Conservation (phyloP, 768 basidiomycete species). For the Suillus lakei region DNA sequence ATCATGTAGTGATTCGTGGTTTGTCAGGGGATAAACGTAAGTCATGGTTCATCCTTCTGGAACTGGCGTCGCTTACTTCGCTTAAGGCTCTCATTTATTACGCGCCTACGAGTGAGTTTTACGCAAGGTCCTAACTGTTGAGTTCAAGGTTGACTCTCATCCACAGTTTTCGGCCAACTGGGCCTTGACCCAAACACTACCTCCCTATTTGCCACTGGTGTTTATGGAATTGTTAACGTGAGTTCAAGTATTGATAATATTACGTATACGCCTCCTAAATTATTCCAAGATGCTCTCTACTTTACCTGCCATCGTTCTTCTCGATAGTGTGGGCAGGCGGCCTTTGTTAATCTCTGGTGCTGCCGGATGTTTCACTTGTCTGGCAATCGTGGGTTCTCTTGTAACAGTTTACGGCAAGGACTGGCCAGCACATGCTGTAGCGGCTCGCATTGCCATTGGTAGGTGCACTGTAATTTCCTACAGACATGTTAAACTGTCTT, state of each 20-base stretch:
- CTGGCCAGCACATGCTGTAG: constrained; percentile 32
- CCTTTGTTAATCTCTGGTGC: constrained; percentile 46
- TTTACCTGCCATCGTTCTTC: constrained; percentile 40
- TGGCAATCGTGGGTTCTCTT: constrained; percentile 34
- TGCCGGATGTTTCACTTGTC: constrained; percentile 34
- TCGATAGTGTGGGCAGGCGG: constrained; percentile 46
- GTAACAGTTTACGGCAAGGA: constrained; percentile 33
- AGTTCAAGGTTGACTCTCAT: constrained; percentile 16
- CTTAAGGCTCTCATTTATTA: constrained; percentile 36
- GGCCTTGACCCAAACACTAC: constrained; percentile 47
- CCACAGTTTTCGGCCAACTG: constrained; percentile 43
- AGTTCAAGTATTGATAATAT: background rate
- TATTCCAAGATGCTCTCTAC: constrained; percentile 37
- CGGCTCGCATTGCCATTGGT: constrained; percentile 36
- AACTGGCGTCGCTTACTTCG: constrained; percentile 5
- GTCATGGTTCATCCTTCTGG: constrained; percentile 8
- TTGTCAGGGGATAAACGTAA: constrained; percentile 33
- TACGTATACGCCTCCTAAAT: background rate
- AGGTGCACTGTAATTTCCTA: constrained; percentile 25
- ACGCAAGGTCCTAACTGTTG: no score
- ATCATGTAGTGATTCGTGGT: constrained; percentile 5
- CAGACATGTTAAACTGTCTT: constrained; percentile 20
- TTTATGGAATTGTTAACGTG: constrained; percentile 44
- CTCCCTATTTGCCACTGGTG: constrained; percentile 46
- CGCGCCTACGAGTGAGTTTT: constrained; percentile 11